Percentiles rank a stretch among this genome's conserved stretches.
phyloP scores from a whole-genome alignment of 768 basidiomycete genomes.

The Russula griseocarnosa region DNA sequence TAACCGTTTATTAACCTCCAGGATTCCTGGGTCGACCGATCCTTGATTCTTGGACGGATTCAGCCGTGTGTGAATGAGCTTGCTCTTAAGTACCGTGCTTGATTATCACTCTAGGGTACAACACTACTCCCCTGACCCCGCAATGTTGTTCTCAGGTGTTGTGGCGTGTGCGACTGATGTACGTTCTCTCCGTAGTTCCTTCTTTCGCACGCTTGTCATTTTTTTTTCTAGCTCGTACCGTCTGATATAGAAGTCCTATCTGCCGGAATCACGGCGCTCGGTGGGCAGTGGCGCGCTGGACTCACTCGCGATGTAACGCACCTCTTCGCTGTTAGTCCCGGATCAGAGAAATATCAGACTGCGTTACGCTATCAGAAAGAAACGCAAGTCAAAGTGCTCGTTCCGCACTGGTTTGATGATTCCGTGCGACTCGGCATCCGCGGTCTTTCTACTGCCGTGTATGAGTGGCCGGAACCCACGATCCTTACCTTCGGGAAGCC shows the following conservation, averaged over 20 bases:
- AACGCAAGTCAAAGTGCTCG: constrained; percentile 61
- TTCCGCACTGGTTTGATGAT: constrained; percentile 93
- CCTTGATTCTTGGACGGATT: constrained; percentile 23
- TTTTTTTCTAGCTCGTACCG: constrained; percentile 46
- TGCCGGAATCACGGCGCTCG: constrained; percentile 67
- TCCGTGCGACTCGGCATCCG: constrained; percentile 50
- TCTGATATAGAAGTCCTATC: constrained; percentile 70
- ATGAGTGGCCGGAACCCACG: constrained; percentile 71
- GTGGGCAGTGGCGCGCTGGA: constrained; percentile 74
- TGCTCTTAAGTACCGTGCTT: background rate
- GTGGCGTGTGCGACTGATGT: constrained; percentile 70
- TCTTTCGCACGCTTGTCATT: background rate
- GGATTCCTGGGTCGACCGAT: constrained; percentile 27
- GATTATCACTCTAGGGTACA: constrained; percentile 25
- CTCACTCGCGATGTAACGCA: constrained; percentile 87
- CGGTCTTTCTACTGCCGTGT: constrained; percentile 49
- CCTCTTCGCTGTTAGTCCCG: constrained; percentile 57
- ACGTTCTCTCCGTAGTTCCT: constrained; percentile 26
- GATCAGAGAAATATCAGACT: constrained; percentile 44
- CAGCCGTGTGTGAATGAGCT: constrained; percentile 19
- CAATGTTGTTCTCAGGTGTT: constrained; percentile 78
- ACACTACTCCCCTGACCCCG: constrained; percentile 72
- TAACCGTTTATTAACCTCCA: constrained; percentile 1
- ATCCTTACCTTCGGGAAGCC: constrained; percentile 39
- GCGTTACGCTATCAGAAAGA: constrained; percentile 56